These are phyloP conservation scores for Bondarzewia mesenterica DNA, from an alignment of 1,284 basidiomycete genomes.

Conservation along the genomic window DNA sequence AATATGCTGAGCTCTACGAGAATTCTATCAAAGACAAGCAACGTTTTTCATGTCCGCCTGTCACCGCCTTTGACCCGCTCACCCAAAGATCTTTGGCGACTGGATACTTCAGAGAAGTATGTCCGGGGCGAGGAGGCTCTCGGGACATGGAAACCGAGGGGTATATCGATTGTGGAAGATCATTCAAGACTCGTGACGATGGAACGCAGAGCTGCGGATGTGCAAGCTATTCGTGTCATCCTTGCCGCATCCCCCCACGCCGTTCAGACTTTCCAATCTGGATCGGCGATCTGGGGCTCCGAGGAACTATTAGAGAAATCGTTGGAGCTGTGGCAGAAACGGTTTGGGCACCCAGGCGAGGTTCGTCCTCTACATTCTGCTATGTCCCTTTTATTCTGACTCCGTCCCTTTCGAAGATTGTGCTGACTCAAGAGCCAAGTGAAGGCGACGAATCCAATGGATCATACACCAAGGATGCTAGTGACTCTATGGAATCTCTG, in stretches of 20 bases:
- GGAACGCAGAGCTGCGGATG: slow-evolving; percentile 76
- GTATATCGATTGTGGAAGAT: slow-evolving; percentile 83
- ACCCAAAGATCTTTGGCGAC: slow-evolving; percentile 85
- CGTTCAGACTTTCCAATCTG: slow-evolving; percentile 35
- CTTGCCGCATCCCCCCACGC: slow-evolving; percentile 45
- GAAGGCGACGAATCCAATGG: slow-evolving; percentile 40
- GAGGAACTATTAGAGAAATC: slow-evolving; percentile 58
- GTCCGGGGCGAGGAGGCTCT: slow-evolving; percentile 87
- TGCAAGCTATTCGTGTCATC: slow-evolving; percentile 81
- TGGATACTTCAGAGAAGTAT: slow-evolving; percentile 92
- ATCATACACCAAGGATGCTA: slow-evolving; percentile 31
- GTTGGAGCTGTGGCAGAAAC: slow-evolving; percentile 74
- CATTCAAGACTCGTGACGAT: slow-evolving; percentile 63
- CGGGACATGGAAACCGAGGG: slow-evolving; percentile 79
- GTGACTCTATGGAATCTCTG: slow-evolving; percentile 39
- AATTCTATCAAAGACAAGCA: slow-evolving; percentile 68
- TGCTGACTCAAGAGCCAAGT: slow-evolving; percentile 61
- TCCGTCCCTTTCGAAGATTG: slow-evolving; percentile 45
- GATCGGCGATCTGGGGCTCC: slow-evolving; percentile 49
- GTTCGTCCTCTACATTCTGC: slow-evolving; percentile 32
- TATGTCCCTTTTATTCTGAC: not conserved
- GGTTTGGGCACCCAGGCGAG: slow-evolving; percentile 68
- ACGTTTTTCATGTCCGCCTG: slow-evolving; percentile 75
- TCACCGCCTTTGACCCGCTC: slow-evolving; percentile 83
- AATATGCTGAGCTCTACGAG: slow-evolving; percentile 72